Evolutionary conservation across 1,139 yeast species (phyloP), one percentile per base, ranked within the genome.

Genomic region (Geotrichum reessii): DNA sequence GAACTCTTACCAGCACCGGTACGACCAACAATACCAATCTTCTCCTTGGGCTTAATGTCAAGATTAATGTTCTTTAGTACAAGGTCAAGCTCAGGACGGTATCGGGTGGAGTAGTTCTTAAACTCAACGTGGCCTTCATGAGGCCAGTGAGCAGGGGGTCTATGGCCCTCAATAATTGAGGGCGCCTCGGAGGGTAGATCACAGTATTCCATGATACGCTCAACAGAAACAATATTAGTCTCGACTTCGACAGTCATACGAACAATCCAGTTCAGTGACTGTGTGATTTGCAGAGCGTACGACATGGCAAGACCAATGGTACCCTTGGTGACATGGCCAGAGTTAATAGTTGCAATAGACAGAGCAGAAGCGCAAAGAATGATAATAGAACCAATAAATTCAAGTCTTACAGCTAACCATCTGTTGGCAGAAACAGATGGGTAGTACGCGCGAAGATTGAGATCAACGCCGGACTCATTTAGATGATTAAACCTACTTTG

Each of bases 1-100:
- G 97, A 88, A 0, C 96, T 87, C 73, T 93, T 93, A 60, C 99
- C 99, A 2, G 98, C 98, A 64, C 99, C 99, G 0, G 97, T 91
- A 69, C 97, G 81, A 22, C 76, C 76, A 61, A 92, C 98, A 74
- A 93, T 90, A 64, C 99, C 99, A 66, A 93, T 79, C 72, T 93
- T 93, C 71, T 93, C 98, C 62, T 80, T 79, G 1, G 95, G 84
- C 61, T 85, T 80, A 67, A 93, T 82, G 24, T 80, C 76, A 62
- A 93, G 73, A 63, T 80, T 81, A 65, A 93, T 83, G 63, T 85
- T 78, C 70, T 84, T 87, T 74, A 93, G 78, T 17, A 91, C 95
- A 55, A 88, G 78, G 58, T 88, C 96, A 63, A 91, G 78, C 59
- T 87, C 96, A 1, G 88, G 85, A 73, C 97, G 84, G 71, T 93